Conservation (phyloP, 345 rosid species). For the Excoecaria agallocha region DNA sequence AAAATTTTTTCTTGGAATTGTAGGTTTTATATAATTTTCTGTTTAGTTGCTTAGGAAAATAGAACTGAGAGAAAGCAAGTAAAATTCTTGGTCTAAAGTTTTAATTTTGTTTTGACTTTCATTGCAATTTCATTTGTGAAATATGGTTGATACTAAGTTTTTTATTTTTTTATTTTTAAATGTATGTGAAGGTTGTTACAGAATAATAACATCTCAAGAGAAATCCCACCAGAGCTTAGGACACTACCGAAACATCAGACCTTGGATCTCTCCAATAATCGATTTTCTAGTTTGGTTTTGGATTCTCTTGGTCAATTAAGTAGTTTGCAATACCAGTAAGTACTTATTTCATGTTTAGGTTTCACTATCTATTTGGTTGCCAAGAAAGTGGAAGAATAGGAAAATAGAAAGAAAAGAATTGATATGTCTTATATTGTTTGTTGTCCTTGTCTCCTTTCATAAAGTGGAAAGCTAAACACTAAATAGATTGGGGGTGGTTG, state of each 20-base stretch:
- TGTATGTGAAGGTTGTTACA: conserved; percentile 65
- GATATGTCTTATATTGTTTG: conserved; percentile 6
- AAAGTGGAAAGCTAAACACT: not conserved
- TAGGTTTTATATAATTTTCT: not conserved
- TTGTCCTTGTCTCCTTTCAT: conserved; percentile 3
- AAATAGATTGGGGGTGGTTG: not conserved
- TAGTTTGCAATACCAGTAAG: conserved; percentile 75
- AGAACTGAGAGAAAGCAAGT: not conserved
- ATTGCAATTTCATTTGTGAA: not conserved
- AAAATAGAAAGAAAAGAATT: not conserved
- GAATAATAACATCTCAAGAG: conserved; percentile 86
- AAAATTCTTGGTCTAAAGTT: conserved; percentile 1
- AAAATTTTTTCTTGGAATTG: conserved; percentile 17
- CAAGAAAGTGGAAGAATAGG: conserved; percentile 17
- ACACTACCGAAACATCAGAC: conserved; percentile 65
- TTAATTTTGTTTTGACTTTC: not conserved
- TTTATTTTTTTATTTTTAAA: conserved; percentile 17
- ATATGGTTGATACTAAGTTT: not conserved
- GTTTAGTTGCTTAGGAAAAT: conserved; percentile 6
- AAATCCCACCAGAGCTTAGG: conserved; percentile 67
- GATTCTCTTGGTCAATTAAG: conserved; percentile 49
- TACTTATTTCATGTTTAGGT: not conserved
- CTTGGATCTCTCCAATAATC: conserved; percentile 81
- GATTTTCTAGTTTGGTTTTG: conserved; percentile 61
- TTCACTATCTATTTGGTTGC: conserved; percentile 21